A percentile compares a stretch with the other conserved stretches of the same genome.
Conservation (phyloP, 2,329 filamentous ascomycete genomes). For the Fusarium guadeloupense region DNA sequence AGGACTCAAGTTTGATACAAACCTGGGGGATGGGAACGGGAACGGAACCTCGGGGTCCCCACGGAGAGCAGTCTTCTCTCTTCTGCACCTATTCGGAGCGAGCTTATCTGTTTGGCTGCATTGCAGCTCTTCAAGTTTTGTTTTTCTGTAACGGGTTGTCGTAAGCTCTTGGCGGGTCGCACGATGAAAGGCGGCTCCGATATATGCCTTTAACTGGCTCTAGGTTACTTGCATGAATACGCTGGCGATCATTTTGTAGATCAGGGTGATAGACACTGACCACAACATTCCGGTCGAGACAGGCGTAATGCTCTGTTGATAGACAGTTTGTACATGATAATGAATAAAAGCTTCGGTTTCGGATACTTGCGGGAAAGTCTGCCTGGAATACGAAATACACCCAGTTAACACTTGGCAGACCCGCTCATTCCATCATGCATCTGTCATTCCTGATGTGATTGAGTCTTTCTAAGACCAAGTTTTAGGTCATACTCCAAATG, state of each 20-base stretch:
- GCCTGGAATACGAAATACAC: constrained; percentile 7
- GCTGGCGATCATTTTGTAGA: constrained; percentile 8
- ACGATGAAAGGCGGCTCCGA: neutral
- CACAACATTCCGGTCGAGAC: neutral
- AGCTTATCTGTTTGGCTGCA: neutral
- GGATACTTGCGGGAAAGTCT: neutral
- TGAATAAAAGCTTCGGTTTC: neutral
- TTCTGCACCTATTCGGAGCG: neutral
- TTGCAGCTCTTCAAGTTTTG: neutral
- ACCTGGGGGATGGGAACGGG: constrained; percentile 21
- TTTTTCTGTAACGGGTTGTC: constrained; percentile 1
- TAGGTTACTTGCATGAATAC: neutral
- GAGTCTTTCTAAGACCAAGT: neutral
- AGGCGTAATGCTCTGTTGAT: neutral
- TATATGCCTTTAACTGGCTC: neutral
- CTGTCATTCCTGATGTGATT: neutral
- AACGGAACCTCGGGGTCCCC: constrained; percentile 22
- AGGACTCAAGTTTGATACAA: neutral
- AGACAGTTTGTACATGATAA: neutral
- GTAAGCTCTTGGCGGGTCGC: constrained; percentile 14
- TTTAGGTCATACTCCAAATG: neutral
- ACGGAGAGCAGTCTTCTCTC: neutral
- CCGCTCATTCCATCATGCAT: neutral
- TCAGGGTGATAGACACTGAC: neutral
- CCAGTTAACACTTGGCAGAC: neutral